phyloP scores from a whole-genome alignment of 2,329 filamentous ascomycete species.

The Paraconiothyrium sp. region DNA sequence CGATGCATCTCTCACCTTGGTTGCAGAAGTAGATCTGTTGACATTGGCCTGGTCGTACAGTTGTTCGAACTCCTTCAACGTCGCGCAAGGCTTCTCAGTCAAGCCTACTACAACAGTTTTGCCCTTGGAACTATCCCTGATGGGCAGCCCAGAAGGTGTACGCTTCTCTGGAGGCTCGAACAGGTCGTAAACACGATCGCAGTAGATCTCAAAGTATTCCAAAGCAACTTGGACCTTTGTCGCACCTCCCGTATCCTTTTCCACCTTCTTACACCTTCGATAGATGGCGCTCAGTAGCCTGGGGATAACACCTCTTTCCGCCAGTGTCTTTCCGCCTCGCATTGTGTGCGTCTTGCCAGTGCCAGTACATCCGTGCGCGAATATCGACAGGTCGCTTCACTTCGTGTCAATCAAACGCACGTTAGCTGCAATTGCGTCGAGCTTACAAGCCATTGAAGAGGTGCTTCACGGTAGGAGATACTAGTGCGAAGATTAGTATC shows the following conservation, averaged over 20 bases:
- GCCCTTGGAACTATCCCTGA: constrained; percentile 80
- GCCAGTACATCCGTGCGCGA: constrained; percentile 92
- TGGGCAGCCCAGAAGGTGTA: constrained; percentile 78
- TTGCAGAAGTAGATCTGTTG: constrained; percentile 88
- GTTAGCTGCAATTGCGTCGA: constrained; percentile 64
- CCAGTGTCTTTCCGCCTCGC: constrained; percentile 86
- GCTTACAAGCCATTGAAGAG: constrained; percentile 79
- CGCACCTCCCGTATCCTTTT: constrained; percentile 77
- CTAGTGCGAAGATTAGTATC: constrained; percentile 58
- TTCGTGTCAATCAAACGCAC: constrained; percentile 8
- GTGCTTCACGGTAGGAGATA: constrained; percentile 88
- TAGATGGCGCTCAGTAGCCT: constrained; percentile 86
- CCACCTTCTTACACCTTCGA: constrained; percentile 82
- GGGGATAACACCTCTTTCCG: constrained; percentile 88
- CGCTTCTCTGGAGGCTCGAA: constrained; percentile 90
- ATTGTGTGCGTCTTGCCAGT: constrained; percentile 97
- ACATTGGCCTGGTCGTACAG: constrained; percentile 92
- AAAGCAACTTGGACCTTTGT: constrained; percentile 78
- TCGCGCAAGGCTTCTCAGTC: constrained; percentile 82
- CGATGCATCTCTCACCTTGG: constrained; percentile 65
- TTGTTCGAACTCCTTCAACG: constrained; percentile 87
- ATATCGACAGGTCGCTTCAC: constrained; percentile 68
- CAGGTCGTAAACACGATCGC: constrained; percentile 92
- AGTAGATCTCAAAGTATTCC: constrained; percentile 97
- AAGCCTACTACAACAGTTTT: constrained; percentile 89